Conservation (phyloP, 2,329 filamentous ascomycete genomes). For the Diaporthe capsici region DNA sequence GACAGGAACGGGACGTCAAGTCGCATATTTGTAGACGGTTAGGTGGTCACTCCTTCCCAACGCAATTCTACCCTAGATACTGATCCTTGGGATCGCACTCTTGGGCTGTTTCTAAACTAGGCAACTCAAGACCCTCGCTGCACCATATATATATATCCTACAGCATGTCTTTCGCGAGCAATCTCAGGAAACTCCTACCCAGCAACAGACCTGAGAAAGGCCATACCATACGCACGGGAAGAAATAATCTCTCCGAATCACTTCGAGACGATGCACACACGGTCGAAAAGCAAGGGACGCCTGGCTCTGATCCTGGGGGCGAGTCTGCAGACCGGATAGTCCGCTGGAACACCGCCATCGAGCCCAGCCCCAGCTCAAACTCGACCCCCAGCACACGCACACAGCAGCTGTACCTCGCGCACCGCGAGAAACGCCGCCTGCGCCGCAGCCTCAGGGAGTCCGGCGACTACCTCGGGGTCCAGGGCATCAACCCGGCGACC, state of each 20-base stretch:
- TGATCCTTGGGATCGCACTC: background rate
- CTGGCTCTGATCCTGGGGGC: background rate
- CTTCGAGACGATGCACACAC: constrained; percentile 36
- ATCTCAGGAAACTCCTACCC: constrained; percentile 62
- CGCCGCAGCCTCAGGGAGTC: constrained; percentile 65
- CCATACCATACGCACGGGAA: constrained; percentile 58
- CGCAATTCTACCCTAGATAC: too few species aligned
- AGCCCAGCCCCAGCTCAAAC: constrained; percentile 34
- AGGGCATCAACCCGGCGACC: constrained; percentile 70
- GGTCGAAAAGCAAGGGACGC: background rate
- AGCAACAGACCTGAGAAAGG: constrained; percentile 65
- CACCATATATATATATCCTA: background rate
- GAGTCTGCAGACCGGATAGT: constrained; percentile 49
- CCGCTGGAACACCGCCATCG: constrained; percentile 54
- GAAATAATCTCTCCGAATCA: constrained; percentile 47
- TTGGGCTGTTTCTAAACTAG: background rate
- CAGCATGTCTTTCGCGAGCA: constrained; percentile 53
- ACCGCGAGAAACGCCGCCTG: constrained; percentile 54
- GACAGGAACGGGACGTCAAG: too few species aligned
- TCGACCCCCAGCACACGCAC: constrained; percentile 36
- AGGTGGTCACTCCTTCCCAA: constrained; percentile 11
- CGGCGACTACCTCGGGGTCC: constrained; percentile 71
- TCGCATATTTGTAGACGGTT: too few species aligned
- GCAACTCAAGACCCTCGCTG: background rate
- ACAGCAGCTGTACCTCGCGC: constrained; percentile 49